Base-by-base conservation (phyloP, 1,284 basidiomycete genomes). In the Heimioporus retisporus region DNA sequence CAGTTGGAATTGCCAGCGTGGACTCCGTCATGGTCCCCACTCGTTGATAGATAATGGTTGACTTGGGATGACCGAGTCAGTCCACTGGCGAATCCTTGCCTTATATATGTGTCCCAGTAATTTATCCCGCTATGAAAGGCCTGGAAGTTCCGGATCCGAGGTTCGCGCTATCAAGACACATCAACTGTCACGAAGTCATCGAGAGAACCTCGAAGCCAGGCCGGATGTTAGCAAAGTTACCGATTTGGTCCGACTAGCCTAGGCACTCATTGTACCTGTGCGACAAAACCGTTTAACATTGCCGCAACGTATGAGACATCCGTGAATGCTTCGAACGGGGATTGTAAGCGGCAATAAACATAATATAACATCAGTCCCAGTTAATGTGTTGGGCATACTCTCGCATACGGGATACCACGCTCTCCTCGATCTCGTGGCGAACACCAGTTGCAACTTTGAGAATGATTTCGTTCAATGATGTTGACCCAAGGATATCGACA, bases 401-500 rank as follows among this genome's bases (percentile, higher is more conserved):
- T 60, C 85, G 84, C 65, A 99, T 97, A 65, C 90, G 83, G 2
- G 95, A 96, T 62, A 95, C 92, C 71, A 92, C 92, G 63, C 81
- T 84, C 67, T 97, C 91, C 71, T 88, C 78, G 62, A 96, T 86
- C 74, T 94, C 92, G 65, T 90, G 79, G 18, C 87, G 90, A 13
- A 82, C 88, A 0, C 96, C 96, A 6, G 94, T 92, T 31, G 91
- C 96, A 19, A 96, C 90, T 77, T 96, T 93, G 35, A 99, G 81
- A 57, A 99, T 89, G n/a, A 97, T 91, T 76, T 96, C 93, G 77
- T 98, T 99, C 64, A 99, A 78, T 13, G 89, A 87, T 1, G 90
- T 92, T 25, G 95, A 93, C 5, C 98, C 97, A 23, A 99, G 86
- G 66, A 99, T 93, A 80, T 99, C 97, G 46, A 99, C 92, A 74